Evolutionary conservation across 2,329 filamentous ascomycete genomes (phyloP).

Genomic region (Fusarium newnesense): DNA sequence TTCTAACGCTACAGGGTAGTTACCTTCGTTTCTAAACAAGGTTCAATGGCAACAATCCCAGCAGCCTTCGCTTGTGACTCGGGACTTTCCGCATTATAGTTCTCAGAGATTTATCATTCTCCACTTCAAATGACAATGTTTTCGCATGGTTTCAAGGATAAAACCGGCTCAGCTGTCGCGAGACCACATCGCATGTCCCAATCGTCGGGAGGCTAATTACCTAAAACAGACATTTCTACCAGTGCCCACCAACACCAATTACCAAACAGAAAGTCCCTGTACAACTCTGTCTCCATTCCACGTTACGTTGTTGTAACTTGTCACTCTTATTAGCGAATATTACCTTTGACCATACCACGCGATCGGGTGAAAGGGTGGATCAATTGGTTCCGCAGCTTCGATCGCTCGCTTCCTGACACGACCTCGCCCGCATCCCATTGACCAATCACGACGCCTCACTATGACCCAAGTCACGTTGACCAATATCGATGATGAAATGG

Average conservation of each 20-base stretch:
- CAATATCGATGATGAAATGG: background rate
- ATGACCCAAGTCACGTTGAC: background rate
- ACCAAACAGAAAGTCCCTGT: background rate
- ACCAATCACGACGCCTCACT: background rate
- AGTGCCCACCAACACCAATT: background rate
- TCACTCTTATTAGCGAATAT: background rate
- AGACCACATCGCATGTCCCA: background rate
- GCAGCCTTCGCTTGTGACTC: background rate
- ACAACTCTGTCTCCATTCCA: background rate
- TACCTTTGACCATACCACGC: background rate
- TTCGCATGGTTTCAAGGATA: background rate
- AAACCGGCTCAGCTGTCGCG: background rate
- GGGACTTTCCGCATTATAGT: background rate
- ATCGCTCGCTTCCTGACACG: background rate
- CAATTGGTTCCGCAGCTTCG: background rate
- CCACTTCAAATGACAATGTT: no score
- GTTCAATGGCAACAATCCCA: background rate
- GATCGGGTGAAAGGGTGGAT: background rate
- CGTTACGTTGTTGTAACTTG: background rate
- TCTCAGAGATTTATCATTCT: no score
- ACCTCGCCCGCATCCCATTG: background rate
- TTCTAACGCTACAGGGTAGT: background rate
- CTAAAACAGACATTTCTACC: background rate
- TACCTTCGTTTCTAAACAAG: rapidly evolving
- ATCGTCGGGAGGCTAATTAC: background rate